Evolutionary conservation across 139 green algal genomes (phyloP).

Genomic region (Chlorella sorokiniana): DNA sequence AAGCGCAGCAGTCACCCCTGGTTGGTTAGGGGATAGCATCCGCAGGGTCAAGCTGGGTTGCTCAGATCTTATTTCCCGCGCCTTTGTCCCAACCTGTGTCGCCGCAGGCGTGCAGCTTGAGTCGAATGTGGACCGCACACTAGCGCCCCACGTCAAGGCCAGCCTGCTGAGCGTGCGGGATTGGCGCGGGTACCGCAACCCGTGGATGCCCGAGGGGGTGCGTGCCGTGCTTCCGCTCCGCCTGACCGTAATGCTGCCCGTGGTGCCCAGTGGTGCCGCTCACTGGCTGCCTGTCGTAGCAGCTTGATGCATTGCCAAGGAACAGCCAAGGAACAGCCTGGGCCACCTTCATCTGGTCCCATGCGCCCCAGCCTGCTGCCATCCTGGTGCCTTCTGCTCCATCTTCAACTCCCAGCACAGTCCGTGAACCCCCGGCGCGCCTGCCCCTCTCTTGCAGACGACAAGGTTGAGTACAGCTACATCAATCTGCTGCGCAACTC

Average conservation of each 20-base stretch:
- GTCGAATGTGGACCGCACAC: conserved; percentile 52
- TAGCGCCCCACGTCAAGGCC: conserved; percentile 47
- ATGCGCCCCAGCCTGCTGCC: too few species aligned
- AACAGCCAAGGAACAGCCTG: too few species aligned
- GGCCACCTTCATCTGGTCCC: too few species aligned
- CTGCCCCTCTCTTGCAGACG: conserved; percentile 42
- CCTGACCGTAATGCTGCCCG: too few species aligned
- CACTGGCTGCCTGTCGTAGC: too few species aligned
- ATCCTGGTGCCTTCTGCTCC: too few species aligned
- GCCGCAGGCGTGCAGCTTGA: conserved; percentile 41
- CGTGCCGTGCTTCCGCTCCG: neutral
- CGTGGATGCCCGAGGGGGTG: conserved; percentile 86
- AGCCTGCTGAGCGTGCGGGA: conserved; percentile 57
- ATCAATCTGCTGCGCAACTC: conserved; percentile 94
- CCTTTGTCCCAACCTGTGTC: neutral
- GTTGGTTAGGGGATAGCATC: too few species aligned
- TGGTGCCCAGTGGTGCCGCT: too few species aligned
- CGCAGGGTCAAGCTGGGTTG: neutral
- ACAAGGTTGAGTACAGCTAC: conserved; percentile 86
- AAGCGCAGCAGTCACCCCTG: neutral
- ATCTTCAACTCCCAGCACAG: neutral
- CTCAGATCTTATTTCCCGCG: too few species aligned
- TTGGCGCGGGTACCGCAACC: conserved; percentile 90
- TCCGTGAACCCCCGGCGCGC: neutral
- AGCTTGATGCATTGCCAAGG: too few species aligned